Conservation (phyloP, 495 filamentous ascomycete species). For the Xylaria nigripes region DNA sequence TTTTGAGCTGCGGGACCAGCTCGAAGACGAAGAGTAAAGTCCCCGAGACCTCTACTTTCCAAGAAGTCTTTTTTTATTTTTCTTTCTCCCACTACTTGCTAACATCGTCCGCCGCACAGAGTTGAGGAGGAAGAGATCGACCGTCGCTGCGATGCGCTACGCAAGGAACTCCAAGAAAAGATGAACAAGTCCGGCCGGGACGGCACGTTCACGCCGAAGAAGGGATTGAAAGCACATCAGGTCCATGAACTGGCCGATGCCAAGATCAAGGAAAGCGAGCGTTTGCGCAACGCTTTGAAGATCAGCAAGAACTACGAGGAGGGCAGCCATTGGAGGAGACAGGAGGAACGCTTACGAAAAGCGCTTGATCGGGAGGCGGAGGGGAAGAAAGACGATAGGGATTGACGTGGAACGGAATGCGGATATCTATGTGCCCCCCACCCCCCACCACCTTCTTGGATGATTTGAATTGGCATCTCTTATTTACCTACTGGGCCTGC, state of each 20-base stretch:
- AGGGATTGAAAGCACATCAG: conserved; percentile 75
- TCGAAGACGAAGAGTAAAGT: conserved; percentile 78
- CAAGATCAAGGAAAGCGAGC: conserved; percentile 93
- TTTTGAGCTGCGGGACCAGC: conserved; percentile 75
- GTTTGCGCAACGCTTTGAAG: conserved; percentile 77
- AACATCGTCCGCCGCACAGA: conserved; percentile 27
- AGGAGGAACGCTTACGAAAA: conserved; percentile 62
- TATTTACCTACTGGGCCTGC: too few relatives aligned
- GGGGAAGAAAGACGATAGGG: conserved; percentile 24
- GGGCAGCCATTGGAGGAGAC: conserved; percentile 63
- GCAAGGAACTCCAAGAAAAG: conserved; percentile 54
- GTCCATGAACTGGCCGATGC: conserved; percentile 94
- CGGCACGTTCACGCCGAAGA: conserved; percentile 32
- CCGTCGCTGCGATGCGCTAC: conserved; percentile 50
- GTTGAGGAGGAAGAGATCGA: conserved; percentile 78
- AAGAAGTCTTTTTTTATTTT: too few relatives aligned
- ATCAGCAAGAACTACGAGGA: conserved; percentile 86
- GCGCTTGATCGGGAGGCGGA: conserved; percentile 40
- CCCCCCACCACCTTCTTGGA: too few relatives aligned
- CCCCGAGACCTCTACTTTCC: neutral
- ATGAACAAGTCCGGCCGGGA: conserved; percentile 31
- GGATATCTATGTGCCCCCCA: neutral
- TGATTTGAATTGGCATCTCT: neutral
- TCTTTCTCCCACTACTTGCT: neutral
- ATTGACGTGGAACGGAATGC: neutral